These are phyloP conservation scores for Zanthoxylum bungeanum DNA, from an alignment of 345 rosid genomes.

Conservation along the genomic window DNA sequence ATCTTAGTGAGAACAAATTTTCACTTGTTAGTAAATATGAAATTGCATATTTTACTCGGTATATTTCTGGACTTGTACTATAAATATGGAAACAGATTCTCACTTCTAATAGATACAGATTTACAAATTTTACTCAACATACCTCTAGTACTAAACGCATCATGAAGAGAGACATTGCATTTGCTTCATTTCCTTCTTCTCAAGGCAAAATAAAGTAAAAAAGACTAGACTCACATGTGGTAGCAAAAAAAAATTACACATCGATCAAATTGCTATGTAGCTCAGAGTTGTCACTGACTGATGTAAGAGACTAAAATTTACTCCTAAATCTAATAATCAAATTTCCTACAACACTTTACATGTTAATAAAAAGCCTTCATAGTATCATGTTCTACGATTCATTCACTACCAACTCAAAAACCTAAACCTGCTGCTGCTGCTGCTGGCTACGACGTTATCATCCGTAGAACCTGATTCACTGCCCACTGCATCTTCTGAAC, in stretches of 20 bases:
- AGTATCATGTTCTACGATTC: background rate
- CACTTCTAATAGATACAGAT: too few species aligned
- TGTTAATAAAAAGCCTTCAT: background rate
- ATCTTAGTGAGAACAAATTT: too few species aligned
- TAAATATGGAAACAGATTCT: too few species aligned
- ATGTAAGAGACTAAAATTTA: too few species aligned
- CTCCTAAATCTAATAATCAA: constrained; percentile 5
- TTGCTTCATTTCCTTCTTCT: background rate
- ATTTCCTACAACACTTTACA: constrained; percentile 1
- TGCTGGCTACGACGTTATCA: constrained; percentile 28
- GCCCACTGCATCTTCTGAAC: constrained; percentile 49
- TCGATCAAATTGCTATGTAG: too few species aligned
- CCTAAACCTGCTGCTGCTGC: constrained; percentile 27
- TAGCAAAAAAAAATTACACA: too few species aligned
- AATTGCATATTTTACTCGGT: too few species aligned
- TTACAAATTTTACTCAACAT: too few species aligned
- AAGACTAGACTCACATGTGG: background rate
- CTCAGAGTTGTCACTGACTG: too few species aligned
- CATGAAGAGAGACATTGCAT: constrained; percentile 2
- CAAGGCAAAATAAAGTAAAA: background rate
- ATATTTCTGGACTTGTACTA: too few species aligned
- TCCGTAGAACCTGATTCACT: constrained; percentile 67
- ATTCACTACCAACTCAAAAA: constrained; percentile 35
- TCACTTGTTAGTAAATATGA: too few species aligned
- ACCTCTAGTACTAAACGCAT: too few species aligned